Evolutionary conservation across 1,284 basidiomycete species (phyloP).

Genomic region (Sanghuangporus sanghuang): DNA sequence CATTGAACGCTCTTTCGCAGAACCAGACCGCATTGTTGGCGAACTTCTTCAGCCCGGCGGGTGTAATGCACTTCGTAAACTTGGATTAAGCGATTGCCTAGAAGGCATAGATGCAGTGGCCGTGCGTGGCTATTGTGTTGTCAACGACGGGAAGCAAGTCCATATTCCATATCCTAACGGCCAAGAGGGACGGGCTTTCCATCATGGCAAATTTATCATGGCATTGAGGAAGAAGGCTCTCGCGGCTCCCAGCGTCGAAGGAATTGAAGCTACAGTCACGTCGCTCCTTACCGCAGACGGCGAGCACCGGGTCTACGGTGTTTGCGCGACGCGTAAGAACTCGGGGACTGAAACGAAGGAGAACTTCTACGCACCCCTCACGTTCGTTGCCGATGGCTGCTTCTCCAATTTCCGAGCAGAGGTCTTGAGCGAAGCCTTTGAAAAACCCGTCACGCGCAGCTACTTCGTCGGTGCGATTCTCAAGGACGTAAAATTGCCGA

Average conservation of each 20-base stretch:
- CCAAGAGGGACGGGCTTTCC: slow-evolving; percentile 77
- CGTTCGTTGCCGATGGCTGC: slow-evolving; percentile 92
- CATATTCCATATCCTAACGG: slow-evolving; percentile 86
- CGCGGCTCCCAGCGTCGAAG: slow-evolving; percentile 55
- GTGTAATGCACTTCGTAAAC: slow-evolving; percentile 66
- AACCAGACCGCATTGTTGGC: slow-evolving; percentile 96
- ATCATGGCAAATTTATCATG: slow-evolving; percentile 93
- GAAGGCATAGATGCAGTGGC: slow-evolving; percentile 87
- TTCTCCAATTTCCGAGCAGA: slow-evolving; percentile 78
- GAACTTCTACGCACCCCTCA: slow-evolving; percentile 67
- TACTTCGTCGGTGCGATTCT: slow-evolving; percentile 84
- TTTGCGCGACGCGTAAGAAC: slow-evolving; percentile 44
- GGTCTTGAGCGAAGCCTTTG: slow-evolving; percentile 45
- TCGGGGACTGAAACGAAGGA: slow-evolving; percentile 36
- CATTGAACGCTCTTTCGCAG: slow-evolving; percentile 83
- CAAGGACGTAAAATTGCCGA: slow-evolving; percentile 70
- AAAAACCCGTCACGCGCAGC: slow-evolving; percentile 55
- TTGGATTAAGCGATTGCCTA: slow-evolving; percentile 75
- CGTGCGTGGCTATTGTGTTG: slow-evolving; percentile 85
- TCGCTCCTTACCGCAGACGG: slow-evolving; percentile 63
- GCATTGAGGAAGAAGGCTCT: slow-evolving; percentile 67
- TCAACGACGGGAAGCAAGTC: slow-evolving; percentile 61
- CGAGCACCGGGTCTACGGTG: slow-evolving; percentile 56
- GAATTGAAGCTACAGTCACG: slow-evolving; percentile 81
- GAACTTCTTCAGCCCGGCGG: slow-evolving; percentile 97